Base-by-base conservation (phyloP, 306 rosid genomes). In the Malus asiatica region DNA sequence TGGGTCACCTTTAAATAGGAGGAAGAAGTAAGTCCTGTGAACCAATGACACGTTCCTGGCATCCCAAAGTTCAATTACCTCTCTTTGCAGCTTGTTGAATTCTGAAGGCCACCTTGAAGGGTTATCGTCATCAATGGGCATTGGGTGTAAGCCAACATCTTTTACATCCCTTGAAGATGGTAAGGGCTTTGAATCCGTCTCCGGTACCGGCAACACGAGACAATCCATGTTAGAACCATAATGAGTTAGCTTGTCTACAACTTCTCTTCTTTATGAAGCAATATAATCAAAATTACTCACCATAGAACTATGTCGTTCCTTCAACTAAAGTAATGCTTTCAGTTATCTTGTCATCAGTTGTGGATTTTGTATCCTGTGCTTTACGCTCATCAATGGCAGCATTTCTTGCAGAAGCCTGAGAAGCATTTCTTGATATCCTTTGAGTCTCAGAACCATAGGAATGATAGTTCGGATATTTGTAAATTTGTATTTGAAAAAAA, bases 1-100 rank as follows among this genome's bases (percentile, higher is more conserved):
- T 35, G 83, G 85, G 64, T 94, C 98, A 57, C 98, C 96, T n/a
- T 76, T 81, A 83, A 94, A 89, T 70, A 91, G 86, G 73, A 91
- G 93, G 84, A 89, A 92, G 88, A 94, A 94, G 83, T 89, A 94
- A 73, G 98, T 94, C 73, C 98, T 89, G 84, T 92, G 97, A 79
- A 94, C 90, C 88, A 94, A 85, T 45, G 98, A 89, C 78, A 90
- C 87, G 64, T 94, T 87, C 73, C 96, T 90, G 74, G 86, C 88
- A 73, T 92, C 86, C 97, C 98, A 94, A 42, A 90, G 89, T 73
- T 89, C 90, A 58, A 94, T 75, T 61, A 91, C 85, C 85, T 90
- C 95, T 44, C 82, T 83, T 85, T 90, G 98, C 52, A 87, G 89
- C 85, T 84, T 90, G 81, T 74, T 81, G 80, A 94, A 94, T 81